phyloP scores from a whole-genome alignment of 768 basidiomycete species.

The Podaxis carcinomalis region DNA sequence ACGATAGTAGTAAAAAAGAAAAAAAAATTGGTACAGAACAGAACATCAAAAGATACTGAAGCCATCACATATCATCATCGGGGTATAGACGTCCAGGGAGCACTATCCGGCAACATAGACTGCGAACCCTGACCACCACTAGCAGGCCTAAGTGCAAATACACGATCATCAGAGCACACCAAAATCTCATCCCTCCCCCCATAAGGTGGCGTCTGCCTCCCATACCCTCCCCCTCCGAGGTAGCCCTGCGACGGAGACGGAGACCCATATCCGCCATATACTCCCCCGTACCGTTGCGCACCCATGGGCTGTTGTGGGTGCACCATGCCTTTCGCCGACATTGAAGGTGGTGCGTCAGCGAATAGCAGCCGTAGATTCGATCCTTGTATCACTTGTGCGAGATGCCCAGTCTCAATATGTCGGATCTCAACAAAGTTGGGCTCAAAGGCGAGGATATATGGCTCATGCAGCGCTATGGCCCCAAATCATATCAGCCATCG shows the following conservation, averaged over 20 bases:
- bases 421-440: conserved; percentile 95
- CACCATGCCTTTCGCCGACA: conserved; percentile 52
- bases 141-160: conserved; percentile 62
- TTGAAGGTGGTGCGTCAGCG: conserved; percentile 88
- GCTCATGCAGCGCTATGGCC: conserved; percentile 82
- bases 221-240: neutral
- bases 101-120: conserved; percentile 38
- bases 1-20: neutral
- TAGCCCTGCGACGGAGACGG: conserved; percentile 15
- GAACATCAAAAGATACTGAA: neutral
- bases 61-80: conserved; percentile 23
- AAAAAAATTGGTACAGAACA: neutral
- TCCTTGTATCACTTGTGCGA: conserved; percentile 95
- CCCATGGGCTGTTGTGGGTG: conserved; percentile 15
- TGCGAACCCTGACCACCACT: conserved; percentile 21
- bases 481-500: neutral
- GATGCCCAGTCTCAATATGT: conserved; percentile 86
- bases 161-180: conserved; percentile 85
- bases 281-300: conserved; percentile 12
- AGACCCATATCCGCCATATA: conserved; percentile 30
- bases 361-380: conserved; percentile 87
- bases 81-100: conserved; percentile 38
- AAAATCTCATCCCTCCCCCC: conserved; percentile 79
- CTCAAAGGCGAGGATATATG: conserved; percentile 95
- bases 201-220: conserved; percentile 33